These are phyloP conservation scores for Fraxinus angustifolia DNA, from an alignment of 305 asterid species.

Conservation along the genomic window DNA sequence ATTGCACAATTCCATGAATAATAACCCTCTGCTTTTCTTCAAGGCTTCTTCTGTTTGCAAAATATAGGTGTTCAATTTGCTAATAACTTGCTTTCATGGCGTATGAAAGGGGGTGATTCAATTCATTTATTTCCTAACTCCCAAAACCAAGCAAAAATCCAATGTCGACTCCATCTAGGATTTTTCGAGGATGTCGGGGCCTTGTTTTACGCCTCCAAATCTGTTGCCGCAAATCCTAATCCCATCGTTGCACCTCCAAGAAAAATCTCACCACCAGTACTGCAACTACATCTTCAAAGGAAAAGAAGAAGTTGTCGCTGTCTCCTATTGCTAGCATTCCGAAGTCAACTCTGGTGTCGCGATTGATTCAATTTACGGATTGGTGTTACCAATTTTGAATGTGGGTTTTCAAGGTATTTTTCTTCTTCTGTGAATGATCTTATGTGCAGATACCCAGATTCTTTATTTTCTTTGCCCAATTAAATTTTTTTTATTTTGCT, in stretches of 20 bases:
- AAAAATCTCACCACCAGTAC: conserved; percentile 14
- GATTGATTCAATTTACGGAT: neutral
- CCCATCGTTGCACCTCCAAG: too few relatives aligned
- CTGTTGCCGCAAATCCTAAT: conserved; percentile 21
- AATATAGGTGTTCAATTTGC: too few relatives aligned
- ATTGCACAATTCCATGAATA: too few relatives aligned
- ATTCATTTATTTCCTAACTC: neutral
- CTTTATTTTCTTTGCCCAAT: neutral
- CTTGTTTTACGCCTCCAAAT: conserved; percentile 29
- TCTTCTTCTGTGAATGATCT: neutral
- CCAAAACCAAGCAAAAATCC: neutral
- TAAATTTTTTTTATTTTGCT: neutral
- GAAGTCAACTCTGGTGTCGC: conserved; percentile 34
- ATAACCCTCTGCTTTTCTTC: too few relatives aligned
- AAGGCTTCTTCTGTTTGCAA: too few relatives aligned
- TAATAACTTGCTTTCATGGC: too few relatives aligned
- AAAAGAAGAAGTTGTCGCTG: conserved; percentile 30
- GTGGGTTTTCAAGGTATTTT: neutral
- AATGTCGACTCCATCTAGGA: conserved; percentile 35
- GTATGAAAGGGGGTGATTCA: too few relatives aligned
- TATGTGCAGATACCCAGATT: neutral
- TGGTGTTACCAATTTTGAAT: neutral
- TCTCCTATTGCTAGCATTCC: conserved; percentile 24
- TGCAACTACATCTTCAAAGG: conserved; percentile 23
- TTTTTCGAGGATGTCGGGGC: conserved; percentile 38